phyloP scores from a whole-genome alignment of 78 protist genomes.

The Emiliania huxleyi region DNA sequence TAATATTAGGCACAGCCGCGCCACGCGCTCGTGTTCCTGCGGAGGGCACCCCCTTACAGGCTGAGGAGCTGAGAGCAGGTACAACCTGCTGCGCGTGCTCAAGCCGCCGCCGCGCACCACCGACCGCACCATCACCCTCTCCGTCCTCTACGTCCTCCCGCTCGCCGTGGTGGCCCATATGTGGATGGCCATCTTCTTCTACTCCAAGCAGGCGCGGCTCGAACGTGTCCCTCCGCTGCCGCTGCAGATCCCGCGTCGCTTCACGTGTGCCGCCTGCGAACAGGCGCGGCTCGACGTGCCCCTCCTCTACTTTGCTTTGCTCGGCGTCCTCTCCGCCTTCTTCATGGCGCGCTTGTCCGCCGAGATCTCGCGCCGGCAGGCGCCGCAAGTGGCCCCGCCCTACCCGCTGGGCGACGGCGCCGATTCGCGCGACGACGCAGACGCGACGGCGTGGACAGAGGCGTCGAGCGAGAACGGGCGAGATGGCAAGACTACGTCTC shows the following conservation, averaged over 20 bases:
- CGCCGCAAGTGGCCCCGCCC: background rate
- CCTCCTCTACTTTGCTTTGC: background rate
- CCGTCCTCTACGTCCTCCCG: background rate
- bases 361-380: background rate
- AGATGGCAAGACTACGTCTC: too few relatives aligned
- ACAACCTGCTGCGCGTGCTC: conserved; percentile 9
- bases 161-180: background rate
- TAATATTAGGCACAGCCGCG: too few relatives aligned
- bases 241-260: too few relatives aligned
- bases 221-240: too few relatives aligned
- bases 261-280: too few relatives aligned
- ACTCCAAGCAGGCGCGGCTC: background rate
- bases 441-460: background rate
- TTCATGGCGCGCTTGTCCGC: background rate
- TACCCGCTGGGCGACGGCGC: too few relatives aligned
- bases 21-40: too few relatives aligned
- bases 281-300: background rate
- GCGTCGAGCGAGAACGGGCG: too few relatives aligned
- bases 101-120: conserved; percentile 25
- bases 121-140: background rate
- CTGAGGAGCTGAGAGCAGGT: background rate
- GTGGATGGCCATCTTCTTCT: background rate
- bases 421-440: background rate
- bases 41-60: too few relatives aligned
- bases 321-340: background rate